Evolutionary conservation across 2,329 filamentous ascomycete species (phyloP).

Genomic region (Scedosporium apiospermum): DNA sequence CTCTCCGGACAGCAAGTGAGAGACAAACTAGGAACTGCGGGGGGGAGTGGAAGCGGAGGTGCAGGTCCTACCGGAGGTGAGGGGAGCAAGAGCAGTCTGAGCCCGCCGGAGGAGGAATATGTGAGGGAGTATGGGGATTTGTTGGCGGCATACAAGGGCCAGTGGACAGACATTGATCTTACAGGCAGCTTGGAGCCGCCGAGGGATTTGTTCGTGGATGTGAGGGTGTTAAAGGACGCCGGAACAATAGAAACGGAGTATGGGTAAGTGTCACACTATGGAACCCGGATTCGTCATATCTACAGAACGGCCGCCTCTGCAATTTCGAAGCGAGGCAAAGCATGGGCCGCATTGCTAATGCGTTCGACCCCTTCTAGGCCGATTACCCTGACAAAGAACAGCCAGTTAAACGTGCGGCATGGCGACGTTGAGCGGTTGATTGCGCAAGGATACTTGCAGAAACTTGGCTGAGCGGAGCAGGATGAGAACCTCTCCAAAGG

Average conservation of each 20-base stretch:
- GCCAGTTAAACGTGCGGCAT: slow-evolving; percentile 92
- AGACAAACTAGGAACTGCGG: slow-evolving; percentile 13
- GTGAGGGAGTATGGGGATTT: slow-evolving; percentile 86
- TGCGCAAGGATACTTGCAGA: slow-evolving; percentile 88
- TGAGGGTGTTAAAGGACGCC: slow-evolving; percentile 89
- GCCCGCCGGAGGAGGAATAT: slow-evolving; percentile 94
- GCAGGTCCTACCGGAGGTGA: slow-evolving; percentile 30
- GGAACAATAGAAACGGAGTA: slow-evolving; percentile 99
- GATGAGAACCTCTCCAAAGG: background rate
- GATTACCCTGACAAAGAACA: slow-evolving; percentile 95
- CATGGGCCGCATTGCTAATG: background rate
- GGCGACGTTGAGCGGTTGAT: slow-evolving; percentile 94
- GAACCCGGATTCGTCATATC: background rate
- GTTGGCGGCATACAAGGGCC: slow-evolving; percentile 91
- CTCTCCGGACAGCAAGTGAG: slow-evolving; percentile 45
- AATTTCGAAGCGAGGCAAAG: background rate
- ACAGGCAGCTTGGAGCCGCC: slow-evolving; percentile 91
- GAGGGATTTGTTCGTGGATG: slow-evolving; percentile 93
- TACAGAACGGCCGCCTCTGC: background rate
- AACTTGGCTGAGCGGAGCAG: slow-evolving; percentile 49
- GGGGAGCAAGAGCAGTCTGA: slow-evolving; percentile 63
- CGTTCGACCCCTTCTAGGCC: slow-evolving; percentile 43
- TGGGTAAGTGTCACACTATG: slow-evolving; percentile 50
- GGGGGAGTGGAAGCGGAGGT: slow-evolving; percentile 9
- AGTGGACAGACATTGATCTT: slow-evolving; percentile 96